Evolutionary conservation across 805 yeast genomes (phyloP), one percentile per base, ranked within the genome.

Genomic region (Scheffersomyces lignosus): DNA sequence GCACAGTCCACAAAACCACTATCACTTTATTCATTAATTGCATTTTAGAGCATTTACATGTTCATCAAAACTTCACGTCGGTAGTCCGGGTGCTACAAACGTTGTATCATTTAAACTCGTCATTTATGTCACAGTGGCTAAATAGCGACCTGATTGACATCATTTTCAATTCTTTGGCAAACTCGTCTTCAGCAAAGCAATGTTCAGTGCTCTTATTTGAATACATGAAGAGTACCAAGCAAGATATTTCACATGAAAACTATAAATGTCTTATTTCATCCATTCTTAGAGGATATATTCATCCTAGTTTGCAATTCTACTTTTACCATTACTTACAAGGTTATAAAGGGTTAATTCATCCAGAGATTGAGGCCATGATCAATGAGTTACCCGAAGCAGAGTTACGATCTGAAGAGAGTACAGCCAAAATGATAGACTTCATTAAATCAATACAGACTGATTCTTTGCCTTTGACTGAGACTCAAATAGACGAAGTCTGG

Each of bases 21-120:
- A 41, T 55, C 10, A 45, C 35, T 3, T 31, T 57, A 2, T 65
- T 69, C 37, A 37, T 68, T 18, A 65, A 66, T 38, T 65, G 73
- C 37, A 18, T 66, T 2, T 45, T 70, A 24, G 57, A 62, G 41
- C 72, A 67, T 44, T 41, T 66, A 15, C 51, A 50, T 22, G 33
- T 57, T 14, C 54, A 58, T 45, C 70, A 64, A 35, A 67, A 67
- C 43, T 58, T 59, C 31, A 47, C 66, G 2, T 72, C 64, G 1
- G 40, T 58, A 3, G 46, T 53, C 1, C 43, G 47, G 17, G 54
- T 48, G 0, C 37, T 66, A 13, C 31, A 34, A 3, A 43, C 44
- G 5, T 27, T 61, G 2, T 44, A 52, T 14, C 30, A 40, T 3
- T 12, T 43, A 4, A 49, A 61, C 30, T 34, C 44, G 2, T 28